Evolutionary conservation across 345 rosid species (phyloP).

Genomic region (Hibiscus trionum): DNA sequence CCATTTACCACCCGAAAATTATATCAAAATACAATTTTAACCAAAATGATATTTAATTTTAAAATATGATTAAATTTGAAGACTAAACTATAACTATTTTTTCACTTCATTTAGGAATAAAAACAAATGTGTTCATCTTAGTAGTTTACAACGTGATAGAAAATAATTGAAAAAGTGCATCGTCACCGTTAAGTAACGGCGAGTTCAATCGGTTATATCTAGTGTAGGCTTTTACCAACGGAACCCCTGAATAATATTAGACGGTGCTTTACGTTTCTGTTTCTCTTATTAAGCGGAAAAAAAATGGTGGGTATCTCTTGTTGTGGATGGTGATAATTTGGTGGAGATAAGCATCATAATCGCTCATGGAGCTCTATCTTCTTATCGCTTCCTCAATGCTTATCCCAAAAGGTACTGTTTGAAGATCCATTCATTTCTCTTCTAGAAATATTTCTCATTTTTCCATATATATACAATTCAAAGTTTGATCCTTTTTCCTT

Average conservation of each 20-base stretch:
- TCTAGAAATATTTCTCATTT: not conserved
- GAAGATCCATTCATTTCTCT: constrained; percentile 15
- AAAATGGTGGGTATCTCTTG: constrained; percentile 14
- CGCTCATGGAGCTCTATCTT: constrained; percentile 27
- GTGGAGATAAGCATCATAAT: constrained; percentile 32
- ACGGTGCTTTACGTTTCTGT: constrained; percentile 11
- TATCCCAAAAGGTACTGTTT: constrained; percentile 44
- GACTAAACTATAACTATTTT: no score
- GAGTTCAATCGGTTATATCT: constrained; percentile 27
- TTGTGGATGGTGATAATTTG: constrained; percentile 29
- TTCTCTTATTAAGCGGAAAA: not conserved
- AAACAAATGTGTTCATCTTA: no score
- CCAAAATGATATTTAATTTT: no score
- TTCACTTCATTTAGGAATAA: no score
- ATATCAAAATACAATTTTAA: no score
- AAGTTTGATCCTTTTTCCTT: not conserved
- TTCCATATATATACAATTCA: not conserved
- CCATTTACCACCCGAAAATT: no score
- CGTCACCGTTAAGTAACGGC: constrained; percentile 44
- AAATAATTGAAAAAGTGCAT: not conserved
- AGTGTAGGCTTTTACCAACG: constrained; percentile 32
- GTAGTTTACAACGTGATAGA: no score
- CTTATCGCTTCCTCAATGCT: constrained; percentile 31
- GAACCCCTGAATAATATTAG: constrained; percentile 5
- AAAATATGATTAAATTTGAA: no score